A percentile compares a stretch with the other conserved stretches of the same genome.
Evolutionary conservation across 2,329 filamentous ascomycete genomes (phyloP).

Genomic region (Geosmithia morbida): DNA sequence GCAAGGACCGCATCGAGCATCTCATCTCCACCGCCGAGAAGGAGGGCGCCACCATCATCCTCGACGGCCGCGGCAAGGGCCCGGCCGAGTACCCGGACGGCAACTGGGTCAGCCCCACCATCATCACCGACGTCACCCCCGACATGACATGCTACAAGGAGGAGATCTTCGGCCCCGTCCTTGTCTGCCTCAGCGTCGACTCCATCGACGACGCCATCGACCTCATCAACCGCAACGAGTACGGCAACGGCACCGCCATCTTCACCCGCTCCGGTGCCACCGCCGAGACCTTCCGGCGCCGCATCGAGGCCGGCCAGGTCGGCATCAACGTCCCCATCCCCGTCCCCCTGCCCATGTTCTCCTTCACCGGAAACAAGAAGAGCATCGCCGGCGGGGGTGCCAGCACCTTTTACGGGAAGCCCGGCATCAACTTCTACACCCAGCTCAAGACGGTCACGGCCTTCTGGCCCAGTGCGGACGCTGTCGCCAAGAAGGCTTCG

Average conservation of each 20-base stretch:
- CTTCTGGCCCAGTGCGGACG: constrained; percentile 77
- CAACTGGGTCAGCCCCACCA: constrained; percentile 74
- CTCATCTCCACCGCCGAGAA: constrained; percentile 64
- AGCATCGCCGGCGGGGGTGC: constrained; percentile 82
- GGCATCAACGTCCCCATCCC: constrained; percentile 76
- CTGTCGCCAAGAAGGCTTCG: constrained; percentile 68
- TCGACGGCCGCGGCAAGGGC: constrained; percentile 64
- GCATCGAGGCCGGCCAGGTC: constrained; percentile 75
- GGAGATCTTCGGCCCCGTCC: constrained; percentile 75
- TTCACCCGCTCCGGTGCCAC: constrained; percentile 69
- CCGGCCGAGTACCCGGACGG: constrained; percentile 65
- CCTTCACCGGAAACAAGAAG: constrained; percentile 72
- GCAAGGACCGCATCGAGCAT: constrained; percentile 63
- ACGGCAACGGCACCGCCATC: constrained; percentile 76
- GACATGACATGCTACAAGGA: constrained; percentile 76
- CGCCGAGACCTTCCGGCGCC: constrained; percentile 62
- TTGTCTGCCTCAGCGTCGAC: constrained; percentile 66
- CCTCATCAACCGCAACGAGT: constrained; percentile 74
- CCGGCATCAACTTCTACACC: constrained; percentile 88
- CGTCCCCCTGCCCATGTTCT: constrained; percentile 57
- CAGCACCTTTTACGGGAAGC: constrained; percentile 90
- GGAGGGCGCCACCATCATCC: constrained; percentile 69
- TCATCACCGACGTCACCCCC: constrained; percentile 67
- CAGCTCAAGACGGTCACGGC: constrained; percentile 96
- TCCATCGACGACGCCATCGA: constrained; percentile 69